Base-by-base conservation (phyloP, 108 stramenopile species). In the Aurantiochytrium sp. region DNA sequence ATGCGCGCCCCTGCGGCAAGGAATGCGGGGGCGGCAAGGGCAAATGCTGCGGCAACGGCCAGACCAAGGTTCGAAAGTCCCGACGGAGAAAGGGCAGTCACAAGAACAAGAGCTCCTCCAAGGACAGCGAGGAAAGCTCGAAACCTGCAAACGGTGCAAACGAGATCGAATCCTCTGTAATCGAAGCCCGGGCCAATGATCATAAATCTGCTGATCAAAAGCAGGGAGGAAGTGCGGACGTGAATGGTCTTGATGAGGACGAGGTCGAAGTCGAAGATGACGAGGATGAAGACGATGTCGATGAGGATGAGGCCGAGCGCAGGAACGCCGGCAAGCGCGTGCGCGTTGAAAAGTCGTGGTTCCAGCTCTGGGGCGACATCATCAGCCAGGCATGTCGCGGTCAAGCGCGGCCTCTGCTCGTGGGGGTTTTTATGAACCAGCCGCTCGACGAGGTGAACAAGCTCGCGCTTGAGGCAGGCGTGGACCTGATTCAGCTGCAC, bases 341-440 rank as follows among this genome's bases (percentile, higher is more conserved):
- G 2, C 53, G 53, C 14, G 51, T 23, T 12, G 88, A 42, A 44
- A 23, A 42, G 42, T 44, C 64, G 1, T 69, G 59, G 44, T 42
- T 44, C 4, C 49, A 35, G 47, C 6, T 35, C 4, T 88, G 88
- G 88, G 43, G 8, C 35, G 44, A 45, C 29, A 29, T 53, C 25
- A 5, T 88, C 0, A 25, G 6, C 43, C 23, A 25, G 4, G 88
- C 88, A 4, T 29, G 29, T 5, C 49, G 51, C 51, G 64, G 93
- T 1, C 90, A 95, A 6, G 92, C 91, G 59, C 91, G 95, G 43
- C 98, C 97, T 4, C 73, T 97, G 44, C 96, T 97, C 5, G 97
- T 98, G 71, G 99, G 99, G 18, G 98, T 99, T 28, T 98, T 98
- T 92, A 97, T 97, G 89, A 97, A 98, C 93, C 97, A 98, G 92